Evolutionary conservation across 2,329 filamentous ascomycete genomes (phyloP).

Genomic region (Ceratocystis albifundus): DNA sequence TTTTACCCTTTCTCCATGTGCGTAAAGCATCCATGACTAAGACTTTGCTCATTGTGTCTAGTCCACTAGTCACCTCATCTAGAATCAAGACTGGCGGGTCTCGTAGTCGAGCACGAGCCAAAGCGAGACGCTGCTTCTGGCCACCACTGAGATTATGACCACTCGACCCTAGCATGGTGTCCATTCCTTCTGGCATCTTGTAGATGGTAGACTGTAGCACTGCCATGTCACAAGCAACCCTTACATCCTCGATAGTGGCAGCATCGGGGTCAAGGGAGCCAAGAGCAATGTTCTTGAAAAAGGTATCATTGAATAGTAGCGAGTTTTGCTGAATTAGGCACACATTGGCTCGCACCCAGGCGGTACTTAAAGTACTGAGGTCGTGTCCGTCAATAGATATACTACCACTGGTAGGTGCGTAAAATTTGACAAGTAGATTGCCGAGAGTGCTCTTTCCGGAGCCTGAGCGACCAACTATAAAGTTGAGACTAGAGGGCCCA

Average conservation of each 20-base stretch:
- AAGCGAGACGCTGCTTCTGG: constrained; percentile 67
- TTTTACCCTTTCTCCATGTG: constrained; percentile 65
- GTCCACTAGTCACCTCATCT: constrained; percentile 57
- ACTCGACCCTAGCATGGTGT: constrained; percentile 54
- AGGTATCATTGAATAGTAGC: constrained; percentile 63
- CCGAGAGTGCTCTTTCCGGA: constrained; percentile 59
- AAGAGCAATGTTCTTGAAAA: constrained; percentile 67
- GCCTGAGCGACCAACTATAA: constrained; percentile 47
- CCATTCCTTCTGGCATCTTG: constrained; percentile 55
- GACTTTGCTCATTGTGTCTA: constrained; percentile 43
- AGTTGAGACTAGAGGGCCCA: constrained; percentile 34
- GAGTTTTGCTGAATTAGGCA: constrained; percentile 75
- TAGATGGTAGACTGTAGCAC: constrained; percentile 57
- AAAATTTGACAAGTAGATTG: constrained; percentile 68
- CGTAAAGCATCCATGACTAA: constrained; percentile 65
- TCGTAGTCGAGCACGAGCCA: constrained; percentile 66
- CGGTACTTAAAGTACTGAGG: constrained; percentile 49
- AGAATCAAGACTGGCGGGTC: constrained; percentile 65
- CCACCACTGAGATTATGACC: constrained; percentile 73
- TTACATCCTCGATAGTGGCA: constrained; percentile 42
- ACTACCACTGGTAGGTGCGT: constrained; percentile 51
- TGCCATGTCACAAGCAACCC: constrained; percentile 52
- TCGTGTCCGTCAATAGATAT: constrained; percentile 57
- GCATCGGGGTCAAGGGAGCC: constrained; percentile 43
- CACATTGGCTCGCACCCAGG: constrained; percentile 67